Base-by-base conservation (phyloP, 148 eudicot genomes). In the Arbutus unedo region DNA sequence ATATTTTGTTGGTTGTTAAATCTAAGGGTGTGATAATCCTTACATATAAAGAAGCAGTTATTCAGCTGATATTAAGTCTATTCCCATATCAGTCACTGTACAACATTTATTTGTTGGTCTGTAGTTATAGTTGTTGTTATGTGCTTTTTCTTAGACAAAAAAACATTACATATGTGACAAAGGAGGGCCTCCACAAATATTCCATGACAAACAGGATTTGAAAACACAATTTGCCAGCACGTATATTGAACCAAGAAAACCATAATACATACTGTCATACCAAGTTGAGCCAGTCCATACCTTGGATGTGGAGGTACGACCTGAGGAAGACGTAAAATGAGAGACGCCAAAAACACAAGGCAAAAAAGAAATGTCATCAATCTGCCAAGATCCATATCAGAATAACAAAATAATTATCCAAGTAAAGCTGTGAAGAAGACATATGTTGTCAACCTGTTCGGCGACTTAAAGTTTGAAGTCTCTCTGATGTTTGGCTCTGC, bases 401-500 rank as follows among this genome's bases (percentile, higher is more conserved):
- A 79, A 56, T 60, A 71, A 47, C 51, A 62, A 78, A 25, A 76
- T 4, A 68, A 68, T 38, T 23, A 51, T 25, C 11, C 6, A 3
- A 48, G 44, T 47, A 44, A 68, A 38, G 81, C 49, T 51, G 74
- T 74, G 48, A 53, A 83, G 9, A 72, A 21, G 43, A 18, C 16
- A 83, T 74, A 82, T 74, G 2, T 89, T 23, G 2, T 88, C 45
- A 73, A 94, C 99, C 98, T 89, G 89, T 77, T 82, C 98, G 88
- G 50, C 80, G 87, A 84, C 88, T 82, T 87, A 96, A 85, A 74
- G 88, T 87, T 82, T 85, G 90, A 79, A 96, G 76, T 88, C 99
- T 92, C 79, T 96, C 98, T 45, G 96, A 88, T 45, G 93, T 97
- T 62, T 94, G 91, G 50, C 88, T 88, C 89, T 94, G 99, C 99